Evolutionary conservation across 2,329 filamentous ascomycete species (phyloP), one percentile per base, ranked within the genome.

Genomic region (Sporothrix schenckii): DNA sequence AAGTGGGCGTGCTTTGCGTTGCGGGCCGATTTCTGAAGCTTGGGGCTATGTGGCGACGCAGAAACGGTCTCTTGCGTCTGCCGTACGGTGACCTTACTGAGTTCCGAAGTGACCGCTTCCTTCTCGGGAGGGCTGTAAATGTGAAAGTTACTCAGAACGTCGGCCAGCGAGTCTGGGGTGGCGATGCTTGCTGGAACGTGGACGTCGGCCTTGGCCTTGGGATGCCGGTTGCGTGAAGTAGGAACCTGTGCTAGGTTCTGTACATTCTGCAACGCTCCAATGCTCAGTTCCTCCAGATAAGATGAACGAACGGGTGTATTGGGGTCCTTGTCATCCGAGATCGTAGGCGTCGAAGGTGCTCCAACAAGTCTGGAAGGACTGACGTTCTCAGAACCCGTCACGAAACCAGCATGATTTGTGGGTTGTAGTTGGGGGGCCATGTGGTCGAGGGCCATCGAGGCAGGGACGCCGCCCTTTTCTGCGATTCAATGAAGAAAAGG

Each of bases 121-220:
- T 63, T 67, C 7, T 53, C 47, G 13, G 73, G 70, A 39, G 68
- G 74, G 69, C 68, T 75, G 70, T 74, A 44, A 44, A 78, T 73
- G 70, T 79, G 78, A 65, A 81, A 76, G 69, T 77, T 77, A 70
- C 76, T 74, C 13, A 81, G 74, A 30, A 78, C 74, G n/a, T 74
- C 70, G 56, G 78, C 75, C 47, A 81, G 73, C 16, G 76, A 76
- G 16, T 80, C 78, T 66, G 72, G 68, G 3, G 73, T 70, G 11
- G 56, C n/a, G n/a, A 24, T 24, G 16, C 41, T 11, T 34, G 19
- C 21, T 13, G 39, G 11, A 4, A n/a, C 3, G 49, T 11, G 14
- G 13, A 9, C 30, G 49, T 53, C 27, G 6, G n/a, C 19, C 13
- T 16, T 63, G 49, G 41, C 14, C 19, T 39, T 27, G n/a, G 41